phyloP scores from a whole-genome alignment of 2,329 filamentous ascomycete species.

The Beauveria sp. region DNA sequence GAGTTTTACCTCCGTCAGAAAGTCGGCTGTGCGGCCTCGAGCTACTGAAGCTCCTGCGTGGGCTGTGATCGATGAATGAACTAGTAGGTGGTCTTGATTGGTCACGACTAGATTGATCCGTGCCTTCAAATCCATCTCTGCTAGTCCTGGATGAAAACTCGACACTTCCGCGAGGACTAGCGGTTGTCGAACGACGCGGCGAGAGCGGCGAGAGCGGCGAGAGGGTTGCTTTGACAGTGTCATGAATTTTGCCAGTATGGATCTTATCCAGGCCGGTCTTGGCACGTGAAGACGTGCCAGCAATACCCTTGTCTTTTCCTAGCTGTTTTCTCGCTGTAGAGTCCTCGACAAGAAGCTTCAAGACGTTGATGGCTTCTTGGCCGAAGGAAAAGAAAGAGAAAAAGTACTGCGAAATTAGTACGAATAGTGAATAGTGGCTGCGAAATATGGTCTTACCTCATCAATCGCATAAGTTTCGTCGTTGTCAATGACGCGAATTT shows the following conservation, averaged over 20 bases:
- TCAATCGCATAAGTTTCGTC: slow-evolving; percentile 93
- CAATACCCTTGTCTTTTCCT: slow-evolving; percentile 15
- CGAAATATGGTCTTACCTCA: slow-evolving; percentile 53
- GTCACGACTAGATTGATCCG: slow-evolving; percentile 46
- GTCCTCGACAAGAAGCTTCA: slow-evolving; percentile 66
- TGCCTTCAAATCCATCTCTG: slow-evolving; percentile 43
- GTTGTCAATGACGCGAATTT: slow-evolving; percentile 85
- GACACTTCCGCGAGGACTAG: slow-evolving; percentile 48
- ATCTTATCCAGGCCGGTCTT: slow-evolving; percentile 22
- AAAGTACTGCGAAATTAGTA: slow-evolving; percentile 58
- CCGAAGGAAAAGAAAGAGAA: slow-evolving; percentile 91
- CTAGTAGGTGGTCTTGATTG: slow-evolving; percentile 28
- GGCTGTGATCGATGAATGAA: slow-evolving; percentile 32
- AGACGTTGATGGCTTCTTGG: slow-evolving; percentile 70
- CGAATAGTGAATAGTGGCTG: not conserved
- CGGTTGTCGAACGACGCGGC: slow-evolving; percentile 29
- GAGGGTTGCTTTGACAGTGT: slow-evolving; percentile 55
- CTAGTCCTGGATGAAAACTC: slow-evolving; percentile 44
- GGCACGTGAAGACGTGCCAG: slow-evolving; percentile 18
- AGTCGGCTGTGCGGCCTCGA: slow-evolving; percentile 44
- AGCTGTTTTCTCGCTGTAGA: slow-evolving; percentile 31
- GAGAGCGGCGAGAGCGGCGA: slow-evolving; percentile 47
- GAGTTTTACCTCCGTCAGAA: slow-evolving; percentile 27
- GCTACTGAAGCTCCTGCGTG: slow-evolving; percentile 57
- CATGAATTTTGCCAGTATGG: slow-evolving; percentile 38